Conservation (phyloP, 2,329 filamentous ascomycete genomes). For the Arthroderma sp. region DNA sequence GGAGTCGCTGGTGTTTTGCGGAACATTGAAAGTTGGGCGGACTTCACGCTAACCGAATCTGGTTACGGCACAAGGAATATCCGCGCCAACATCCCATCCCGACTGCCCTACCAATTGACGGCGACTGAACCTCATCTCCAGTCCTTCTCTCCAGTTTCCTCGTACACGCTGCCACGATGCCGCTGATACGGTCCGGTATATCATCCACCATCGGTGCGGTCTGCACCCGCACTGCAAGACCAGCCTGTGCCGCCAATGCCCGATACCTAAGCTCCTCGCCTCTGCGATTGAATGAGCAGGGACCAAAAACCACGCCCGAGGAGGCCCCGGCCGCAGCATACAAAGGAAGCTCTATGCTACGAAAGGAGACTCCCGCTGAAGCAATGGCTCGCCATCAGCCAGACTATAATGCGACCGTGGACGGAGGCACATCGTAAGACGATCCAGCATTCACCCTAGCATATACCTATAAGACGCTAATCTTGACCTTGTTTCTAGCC, state of each 20-base stretch:
- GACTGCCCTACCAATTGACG: background rate
- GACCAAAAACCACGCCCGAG: slow-evolving; percentile 31
- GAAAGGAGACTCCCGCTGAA: slow-evolving; percentile 37
- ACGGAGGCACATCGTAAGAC: slow-evolving; percentile 81
- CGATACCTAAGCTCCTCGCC: slow-evolving; percentile 33
- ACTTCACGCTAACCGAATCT: slow-evolving; percentile 6
- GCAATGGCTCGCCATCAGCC: slow-evolving; percentile 54
- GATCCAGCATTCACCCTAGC: background rate
- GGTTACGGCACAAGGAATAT: background rate
- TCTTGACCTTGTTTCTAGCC: slow-evolving; percentile 47
- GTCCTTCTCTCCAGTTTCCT: too few species aligned
- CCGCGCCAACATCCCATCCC: background rate
- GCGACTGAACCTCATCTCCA: background rate
- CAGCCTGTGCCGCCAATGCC: slow-evolving; percentile 22
- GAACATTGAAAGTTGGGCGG: slow-evolving; percentile 5
- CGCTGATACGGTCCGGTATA: slow-evolving; percentile 46
- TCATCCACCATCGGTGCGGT: slow-evolving; percentile 16
- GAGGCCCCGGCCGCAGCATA: slow-evolving; percentile 30
- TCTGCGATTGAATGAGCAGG: slow-evolving; percentile 18
- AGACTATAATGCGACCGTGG: slow-evolving; percentile 66
- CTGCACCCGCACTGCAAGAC: slow-evolving; percentile 21
- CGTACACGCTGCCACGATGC: slow-evolving; percentile 39
- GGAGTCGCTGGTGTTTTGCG: slow-evolving; percentile 1
- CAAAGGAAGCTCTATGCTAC: slow-evolving; percentile 35
- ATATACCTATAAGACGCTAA: slow-evolving; percentile 4